Base-by-base conservation (phyloP, 2,329 filamentous ascomycete species). In the Geosmithia morbida region DNA sequence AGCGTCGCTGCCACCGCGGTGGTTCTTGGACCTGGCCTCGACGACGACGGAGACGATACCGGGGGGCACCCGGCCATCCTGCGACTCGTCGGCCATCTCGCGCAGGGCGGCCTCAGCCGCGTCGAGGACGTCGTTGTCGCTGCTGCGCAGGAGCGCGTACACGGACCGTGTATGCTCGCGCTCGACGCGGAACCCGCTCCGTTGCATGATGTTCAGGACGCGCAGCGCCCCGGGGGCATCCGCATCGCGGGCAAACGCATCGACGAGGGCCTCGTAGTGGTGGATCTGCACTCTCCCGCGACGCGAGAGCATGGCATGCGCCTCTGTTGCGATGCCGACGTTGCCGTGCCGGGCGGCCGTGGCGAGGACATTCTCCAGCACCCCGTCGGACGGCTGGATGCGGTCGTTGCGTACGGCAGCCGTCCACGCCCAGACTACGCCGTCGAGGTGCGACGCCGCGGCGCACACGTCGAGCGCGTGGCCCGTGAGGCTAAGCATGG, bases 211-310 rank as follows among this genome's bases (percentile, higher is more conserved):
- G 53, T 77, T 77, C 16, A 95, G 68, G 1, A 85, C 72, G 41
- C 77, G 74, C 37, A 95, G 70, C 0, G 85, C 83, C 22, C 79
- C 77, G 20, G 67, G 63, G 7, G 90, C 57, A 52, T 92, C 79
- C 2, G 71, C 69, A 3, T 60, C 57, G 3, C 68, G 66, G 11
- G 79, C 69, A 57, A 94, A 87, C 3, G 83, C 75, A 49, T 86
- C 79, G 7, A 89, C 68, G 26, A 96, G 71, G 26, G 83, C 74
- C 60, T 94, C 87, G 62, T 92, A 94, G 59, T 96, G 87, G 51
- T 83, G 72, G 6, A 74, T 63, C 8, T 72, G 68, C 39, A 88
- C 69, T 41, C 73, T 69, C 11, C 33, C 59, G 17, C 58, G 55
- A 33, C 48, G 50, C 3, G 62, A 56, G 2, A 65, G 49, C 46